Percentiles rank a stretch among this genome's conserved stretches.
Evolutionary conservation across 176 grass and related monocot genomes (phyloP).

Genomic region (Chrysopogon serrulatus): DNA sequence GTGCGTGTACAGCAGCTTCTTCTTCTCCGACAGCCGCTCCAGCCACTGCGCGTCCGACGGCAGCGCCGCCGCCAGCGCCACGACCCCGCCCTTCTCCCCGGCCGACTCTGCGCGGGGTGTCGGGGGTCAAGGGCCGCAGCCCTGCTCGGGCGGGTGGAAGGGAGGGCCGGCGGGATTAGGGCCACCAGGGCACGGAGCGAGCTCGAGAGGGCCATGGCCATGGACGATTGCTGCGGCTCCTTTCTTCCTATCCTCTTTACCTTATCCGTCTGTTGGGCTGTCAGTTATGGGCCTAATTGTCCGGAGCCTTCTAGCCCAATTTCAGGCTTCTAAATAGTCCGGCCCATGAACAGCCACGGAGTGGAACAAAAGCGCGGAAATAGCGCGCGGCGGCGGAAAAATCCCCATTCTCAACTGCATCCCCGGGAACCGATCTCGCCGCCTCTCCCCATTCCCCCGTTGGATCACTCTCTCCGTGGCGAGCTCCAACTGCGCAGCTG

Average conservation of each 20-base stretch:
- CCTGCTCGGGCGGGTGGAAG: neutral
- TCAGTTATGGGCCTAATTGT: neutral
- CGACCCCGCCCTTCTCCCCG: neutral
- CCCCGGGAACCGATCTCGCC: neutral
- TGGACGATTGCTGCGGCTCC: neutral
- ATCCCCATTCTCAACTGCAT: conserved; percentile 8
- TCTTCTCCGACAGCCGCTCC: conserved; percentile 83
- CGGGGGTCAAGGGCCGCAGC: neutral
- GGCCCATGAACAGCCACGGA: neutral
- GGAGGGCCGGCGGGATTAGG: neutral
- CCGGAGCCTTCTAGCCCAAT: neutral
- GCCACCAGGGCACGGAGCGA: conserved; percentile 26
- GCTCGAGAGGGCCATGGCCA: conserved; percentile 33
- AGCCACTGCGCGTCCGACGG: conserved; percentile 62
- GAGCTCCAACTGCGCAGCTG: neutral
- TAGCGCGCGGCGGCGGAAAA: conserved; percentile 40
- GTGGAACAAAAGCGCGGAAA: conserved; percentile 20
- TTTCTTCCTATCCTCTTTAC: neutral
- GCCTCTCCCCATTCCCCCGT: neutral
- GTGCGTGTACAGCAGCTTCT: conserved; percentile 86
- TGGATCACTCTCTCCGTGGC: neutral
- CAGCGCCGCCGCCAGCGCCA: conserved; percentile 21
- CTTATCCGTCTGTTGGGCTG: neutral
- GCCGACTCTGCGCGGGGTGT: neutral
- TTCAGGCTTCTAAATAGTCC: neutral